Percentiles rank a stretch among this genome's conserved stretches.
Conservation (phyloP, 441 rosid genomes). For the Populus hybrid region DNA sequence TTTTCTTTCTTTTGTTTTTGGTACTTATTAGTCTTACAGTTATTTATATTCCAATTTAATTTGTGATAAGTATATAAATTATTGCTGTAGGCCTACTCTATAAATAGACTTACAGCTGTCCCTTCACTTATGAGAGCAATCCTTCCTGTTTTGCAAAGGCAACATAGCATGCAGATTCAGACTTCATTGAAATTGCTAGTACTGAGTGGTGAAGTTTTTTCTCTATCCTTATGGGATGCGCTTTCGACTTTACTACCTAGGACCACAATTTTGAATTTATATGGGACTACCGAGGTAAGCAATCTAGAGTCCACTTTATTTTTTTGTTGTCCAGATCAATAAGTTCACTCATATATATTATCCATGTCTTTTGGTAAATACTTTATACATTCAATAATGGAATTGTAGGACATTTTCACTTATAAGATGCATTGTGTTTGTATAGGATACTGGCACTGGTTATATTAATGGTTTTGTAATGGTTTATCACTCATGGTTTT, state of each 20-base stretch:
- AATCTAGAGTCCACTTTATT: slow-evolving; percentile 17
- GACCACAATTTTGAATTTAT: slow-evolving; percentile 72
- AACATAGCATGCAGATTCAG: slow-evolving; percentile 30
- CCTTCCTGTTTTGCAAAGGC: slow-evolving; percentile 64
- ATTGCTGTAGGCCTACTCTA: slow-evolving; percentile 56
- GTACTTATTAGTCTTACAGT: slow-evolving; percentile 11
- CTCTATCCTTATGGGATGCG: slow-evolving; percentile 68
- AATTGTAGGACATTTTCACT: not conserved
- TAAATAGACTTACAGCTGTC: slow-evolving; percentile 71
- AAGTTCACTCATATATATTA: not conserved
- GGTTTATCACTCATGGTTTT: not conserved
- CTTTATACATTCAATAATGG: not conserved
- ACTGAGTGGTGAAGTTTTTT: slow-evolving; percentile 84
- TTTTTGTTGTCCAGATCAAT: not conserved
- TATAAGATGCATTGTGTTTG: not conserved
- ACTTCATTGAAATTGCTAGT: slow-evolving; percentile 64
- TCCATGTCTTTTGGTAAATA: not conserved
- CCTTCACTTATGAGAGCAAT: slow-evolving; percentile 80
- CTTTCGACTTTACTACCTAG: slow-evolving; percentile 65
- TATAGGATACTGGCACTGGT: not conserved
- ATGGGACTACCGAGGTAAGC: slow-evolving; percentile 95
- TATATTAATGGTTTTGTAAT: not conserved
- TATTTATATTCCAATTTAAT: not conserved
- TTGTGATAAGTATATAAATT: slow-evolving; percentile 3
- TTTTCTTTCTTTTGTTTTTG: not conserved